Evolutionary conservation across 2,329 filamentous ascomycete genomes (phyloP).

Genomic region (Calcarisporium arbuscula): DNA sequence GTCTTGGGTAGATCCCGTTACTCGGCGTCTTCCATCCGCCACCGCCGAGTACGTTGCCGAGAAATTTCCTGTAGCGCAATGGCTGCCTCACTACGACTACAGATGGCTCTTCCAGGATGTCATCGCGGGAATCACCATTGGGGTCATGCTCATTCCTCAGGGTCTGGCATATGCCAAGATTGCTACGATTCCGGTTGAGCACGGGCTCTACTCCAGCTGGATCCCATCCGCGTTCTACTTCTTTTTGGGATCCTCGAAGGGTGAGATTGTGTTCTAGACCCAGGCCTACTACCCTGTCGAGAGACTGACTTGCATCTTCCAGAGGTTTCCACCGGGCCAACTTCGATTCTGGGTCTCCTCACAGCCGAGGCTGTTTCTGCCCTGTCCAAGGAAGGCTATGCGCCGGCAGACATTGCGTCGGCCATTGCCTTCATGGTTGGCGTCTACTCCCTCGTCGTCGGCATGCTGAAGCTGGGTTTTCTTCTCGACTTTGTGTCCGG

Average conservation of each 20-base stretch:
- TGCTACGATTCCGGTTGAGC: constrained; percentile 53
- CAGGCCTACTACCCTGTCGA: neutral
- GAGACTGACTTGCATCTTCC: constrained; percentile 2
- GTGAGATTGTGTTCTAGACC: constrained; percentile 21
- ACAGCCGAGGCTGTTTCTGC: constrained; percentile 54
- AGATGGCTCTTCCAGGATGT: constrained; percentile 56
- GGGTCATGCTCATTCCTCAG: constrained; percentile 55
- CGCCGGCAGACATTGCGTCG: constrained; percentile 49
- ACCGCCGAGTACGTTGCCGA: constrained; percentile 50
- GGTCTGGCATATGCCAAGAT: constrained; percentile 57
- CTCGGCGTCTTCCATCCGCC: constrained; percentile 39
- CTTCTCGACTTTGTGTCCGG: constrained; percentile 60
- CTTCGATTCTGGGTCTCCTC: constrained; percentile 57
- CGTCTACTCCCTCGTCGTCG: constrained; percentile 51
- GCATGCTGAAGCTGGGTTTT: constrained; percentile 57
- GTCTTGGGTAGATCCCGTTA: constrained; percentile 17
- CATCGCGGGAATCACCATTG: constrained; percentile 55
- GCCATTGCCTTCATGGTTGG: constrained; percentile 60
- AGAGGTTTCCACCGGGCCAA: constrained; percentile 59
- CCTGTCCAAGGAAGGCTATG: constrained; percentile 42
- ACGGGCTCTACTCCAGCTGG: constrained; percentile 55
- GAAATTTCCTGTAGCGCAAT: constrained; percentile 56
- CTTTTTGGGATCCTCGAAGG: constrained; percentile 57
- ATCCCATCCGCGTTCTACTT: constrained; percentile 50
- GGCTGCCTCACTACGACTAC: constrained; percentile 55